Base-by-base conservation (phyloP, 1,139 yeast species). In the Tardiomyces blankii region DNA sequence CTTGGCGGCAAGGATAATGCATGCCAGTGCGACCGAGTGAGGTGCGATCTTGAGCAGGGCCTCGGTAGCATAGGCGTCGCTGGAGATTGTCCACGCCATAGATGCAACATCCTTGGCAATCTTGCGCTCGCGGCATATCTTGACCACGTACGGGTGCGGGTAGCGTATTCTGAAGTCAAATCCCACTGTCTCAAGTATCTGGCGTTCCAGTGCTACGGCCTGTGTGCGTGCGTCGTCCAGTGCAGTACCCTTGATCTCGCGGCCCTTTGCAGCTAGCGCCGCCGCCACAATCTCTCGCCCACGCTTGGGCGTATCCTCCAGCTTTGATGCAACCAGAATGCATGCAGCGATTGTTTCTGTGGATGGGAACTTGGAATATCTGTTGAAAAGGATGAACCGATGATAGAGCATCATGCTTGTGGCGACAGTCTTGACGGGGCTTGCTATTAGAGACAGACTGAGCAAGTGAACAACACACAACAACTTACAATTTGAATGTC, bases 291-390 rank as follows among this genome's bases (percentile, higher is more conserved):
- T 74, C 45, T 85, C 91, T 49, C 78, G 70, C 16, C 83, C 65
- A 56, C 85, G 83, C 63, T 89, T 89, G 39, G 89, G 81, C 40
- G 95, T 88, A 60, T 89, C 97, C 59, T 87, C 95, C 54, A 81
- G 79, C 62, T 91, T 89, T 41, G 83, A 72, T 2, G 96, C 86
- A 33, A 88, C 72, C 50, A 87, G 77, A n/a, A 91, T 59, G 49
- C 93, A 77, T 5, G 95, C 76, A 86, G 88, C 19, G 83, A 75
- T 40, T 81, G 81, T 55, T 67, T 60, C 45, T 43, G 63, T 66
- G 40, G 45, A 52, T 18, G 38, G 42, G 27, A 38, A 40, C 14
- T 18, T 16, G 39, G n/a, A 12, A 8, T 42, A 18, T 7, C 28
- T n/a, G 28, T 45, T 28, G 46, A 41, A 23, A 9, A 45, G 46